phyloP scores from a whole-genome alignment of 305 asterid genomes.

The Solanum chacoense region DNA sequence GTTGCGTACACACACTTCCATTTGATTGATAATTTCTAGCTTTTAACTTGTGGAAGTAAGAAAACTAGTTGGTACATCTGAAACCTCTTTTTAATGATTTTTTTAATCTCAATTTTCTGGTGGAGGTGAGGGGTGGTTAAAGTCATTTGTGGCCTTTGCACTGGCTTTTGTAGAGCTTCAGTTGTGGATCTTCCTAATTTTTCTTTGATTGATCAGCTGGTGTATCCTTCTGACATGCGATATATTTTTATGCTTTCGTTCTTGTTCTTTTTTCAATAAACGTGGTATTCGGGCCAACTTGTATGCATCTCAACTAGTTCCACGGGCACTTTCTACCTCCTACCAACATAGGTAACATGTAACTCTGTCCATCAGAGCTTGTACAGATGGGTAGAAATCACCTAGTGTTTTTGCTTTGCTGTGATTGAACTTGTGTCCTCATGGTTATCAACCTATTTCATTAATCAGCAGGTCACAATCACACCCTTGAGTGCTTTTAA shows the following conservation, averaged over 20 bases:
- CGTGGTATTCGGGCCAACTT: neutral
- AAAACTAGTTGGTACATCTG: neutral
- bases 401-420: neutral
- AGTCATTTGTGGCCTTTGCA: neutral
- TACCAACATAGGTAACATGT: neutral
- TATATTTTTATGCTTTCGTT: neutral
- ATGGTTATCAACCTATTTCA: neutral
- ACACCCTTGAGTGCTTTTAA: neutral
- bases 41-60: neutral
- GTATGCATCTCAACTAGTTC: neutral
- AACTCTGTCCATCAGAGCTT: neutral
- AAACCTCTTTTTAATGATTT: neutral
- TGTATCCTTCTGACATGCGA: neutral
- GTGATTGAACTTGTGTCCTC: neutral
- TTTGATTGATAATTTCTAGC: neutral
- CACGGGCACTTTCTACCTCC: neutral
- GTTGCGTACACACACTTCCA: neutral
- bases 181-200: neutral
- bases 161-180: neutral
- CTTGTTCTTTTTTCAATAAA: neutral
- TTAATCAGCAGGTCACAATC: neutral
- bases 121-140: neutral
- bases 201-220: neutral
- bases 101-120: neutral
- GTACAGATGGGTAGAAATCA: neutral